Base-by-base conservation (phyloP, 1,284 basidiomycete genomes). In the Cryptococcus maquisensis region DNA sequence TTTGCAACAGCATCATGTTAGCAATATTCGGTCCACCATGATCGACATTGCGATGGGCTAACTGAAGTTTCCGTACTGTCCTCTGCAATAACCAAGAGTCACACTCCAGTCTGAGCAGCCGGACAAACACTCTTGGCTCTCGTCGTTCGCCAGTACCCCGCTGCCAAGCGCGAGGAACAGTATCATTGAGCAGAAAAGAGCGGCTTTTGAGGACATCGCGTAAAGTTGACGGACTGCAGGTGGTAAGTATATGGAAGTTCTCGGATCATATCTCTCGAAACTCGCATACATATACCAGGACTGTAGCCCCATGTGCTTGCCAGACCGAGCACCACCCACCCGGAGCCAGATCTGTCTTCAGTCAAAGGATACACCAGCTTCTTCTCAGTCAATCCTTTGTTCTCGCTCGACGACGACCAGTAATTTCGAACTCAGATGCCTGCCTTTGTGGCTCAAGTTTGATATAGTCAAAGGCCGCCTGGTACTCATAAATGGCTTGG, bases 31-130 rank as follows among this genome's bases (percentile, higher is more conserved):
- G 16, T 42, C 49, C 21, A 23, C 10, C 39, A 15, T 7, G 15
- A 15, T 18, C 2, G 21, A 28, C 28, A n/a, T 26, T 23, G 7
- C 6, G 16, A 52, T n/a, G n/a, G n/a, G n/a, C 51, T 50, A 44
- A 49, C 54, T 49, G 13, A 20, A 38, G 38, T 56, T 41, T 39
- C 18, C 15, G 47, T 47, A 59, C 21, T 49, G 32, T 1, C 48
- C 59, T 26, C 59, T 47, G 52, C 66, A 69, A 44, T 62, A 52
- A 9, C 67, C 67, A 20, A 68, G 46, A 2, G 51, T 51, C 13
- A 67, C 54, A 3, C 63, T 64, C 56, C 58, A 68, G 23, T 66
- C 59, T 0, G 64, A 61, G 52, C 67, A 69, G 1, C 59, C 47
- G 20, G 52, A 36, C 13, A 63, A 38, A 37, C 67, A 67, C 3